Percentiles rank a stretch among this genome's conserved stretches.
These are phyloP conservation scores for Penicillium maclennaniae DNA, from an alignment of 495 filamentous ascomycete species.

Conservation along the genomic window DNA sequence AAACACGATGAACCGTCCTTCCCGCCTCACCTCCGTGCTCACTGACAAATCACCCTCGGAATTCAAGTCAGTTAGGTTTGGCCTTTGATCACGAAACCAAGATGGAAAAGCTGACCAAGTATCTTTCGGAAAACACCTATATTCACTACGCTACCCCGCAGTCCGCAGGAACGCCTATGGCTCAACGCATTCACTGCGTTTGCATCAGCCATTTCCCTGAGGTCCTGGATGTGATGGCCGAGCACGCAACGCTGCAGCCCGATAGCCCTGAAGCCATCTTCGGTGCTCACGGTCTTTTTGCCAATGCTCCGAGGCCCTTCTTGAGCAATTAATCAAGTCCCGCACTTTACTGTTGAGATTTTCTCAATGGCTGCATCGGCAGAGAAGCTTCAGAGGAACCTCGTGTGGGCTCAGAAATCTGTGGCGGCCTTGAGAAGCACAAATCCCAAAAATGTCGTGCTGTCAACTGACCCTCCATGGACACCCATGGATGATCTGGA, in stretches of 20 bases:
- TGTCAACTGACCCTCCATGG: slow-evolving; percentile 9
- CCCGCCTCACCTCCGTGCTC: not conserved
- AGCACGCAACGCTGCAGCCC: slow-evolving; percentile 5
- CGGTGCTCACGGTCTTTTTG: slow-evolving; percentile 13
- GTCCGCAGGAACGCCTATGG: slow-evolving; percentile 2
- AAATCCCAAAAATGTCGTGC: slow-evolving; percentile 4
- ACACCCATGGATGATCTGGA: slow-evolving; percentile 1
- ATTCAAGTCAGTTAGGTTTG: not conserved
- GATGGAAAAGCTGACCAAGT: slow-evolving; percentile 14
- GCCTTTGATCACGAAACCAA: not conserved
- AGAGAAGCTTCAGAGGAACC: not conserved
- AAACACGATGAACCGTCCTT: too few relatives aligned
- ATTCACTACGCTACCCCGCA: slow-evolving; percentile 10
- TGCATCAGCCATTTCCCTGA: slow-evolving; percentile 12
- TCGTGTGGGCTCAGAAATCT: slow-evolving; percentile 10
- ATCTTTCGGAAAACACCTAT: slow-evolving; percentile 5
- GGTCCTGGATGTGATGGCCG: slow-evolving; percentile 10
- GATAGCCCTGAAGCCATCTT: slow-evolving; percentile 4
- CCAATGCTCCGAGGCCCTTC: not conserved
- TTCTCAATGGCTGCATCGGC: slow-evolving; percentile 5
- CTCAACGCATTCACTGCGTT: not conserved
- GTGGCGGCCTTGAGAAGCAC: slow-evolving; percentile 9
- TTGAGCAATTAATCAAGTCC: not conserved
- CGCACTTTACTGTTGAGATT: slow-evolving; percentile 15
- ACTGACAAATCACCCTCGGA: not conserved